phyloP scores from a whole-genome alignment of 192 early-diverging fungal species.

The Coemansia sp. region DNA sequence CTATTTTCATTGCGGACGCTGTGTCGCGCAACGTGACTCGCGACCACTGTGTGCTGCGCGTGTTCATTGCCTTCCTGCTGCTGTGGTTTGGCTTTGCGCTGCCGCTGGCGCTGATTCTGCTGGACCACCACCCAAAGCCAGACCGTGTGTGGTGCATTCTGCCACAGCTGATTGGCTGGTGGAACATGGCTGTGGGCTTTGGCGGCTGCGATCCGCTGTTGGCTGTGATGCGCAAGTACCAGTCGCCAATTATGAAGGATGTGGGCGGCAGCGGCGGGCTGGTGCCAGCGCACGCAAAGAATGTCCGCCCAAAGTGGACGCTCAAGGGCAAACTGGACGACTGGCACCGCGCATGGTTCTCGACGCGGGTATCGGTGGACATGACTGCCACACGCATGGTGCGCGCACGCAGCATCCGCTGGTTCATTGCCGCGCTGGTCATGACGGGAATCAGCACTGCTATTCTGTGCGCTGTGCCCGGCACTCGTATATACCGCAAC shows the following conservation, averaged over 20 bases:
- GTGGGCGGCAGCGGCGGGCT: neutral
- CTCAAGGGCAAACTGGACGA: conserved; percentile 22
- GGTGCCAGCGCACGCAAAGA: neutral
- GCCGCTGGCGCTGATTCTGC: conserved; percentile 44
- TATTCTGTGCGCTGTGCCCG: conserved; percentile 50
- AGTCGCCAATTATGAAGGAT: conserved; percentile 41
- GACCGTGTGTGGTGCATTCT: conserved; percentile 37
- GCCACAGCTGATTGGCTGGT: conserved; percentile 50
- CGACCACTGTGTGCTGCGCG: conserved; percentile 50
- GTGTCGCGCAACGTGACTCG: conserved; percentile 52
- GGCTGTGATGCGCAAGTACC: conserved; percentile 52
- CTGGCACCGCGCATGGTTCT: conserved; percentile 49
- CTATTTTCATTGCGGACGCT: conserved; percentile 48
- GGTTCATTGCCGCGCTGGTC: conserved; percentile 46
- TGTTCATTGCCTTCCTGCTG: conserved; percentile 39
- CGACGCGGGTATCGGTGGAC: conserved; percentile 45
- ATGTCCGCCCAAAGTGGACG: conserved; percentile 4
- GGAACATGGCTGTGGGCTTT: conserved; percentile 54
- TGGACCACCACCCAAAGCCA: conserved; percentile 41
- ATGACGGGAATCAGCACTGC: conserved; percentile 50
- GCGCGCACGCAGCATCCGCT: conserved; percentile 44
- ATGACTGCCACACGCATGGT: conserved; percentile 53
- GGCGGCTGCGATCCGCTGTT: conserved; percentile 49
- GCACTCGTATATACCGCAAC: conserved; percentile 43
- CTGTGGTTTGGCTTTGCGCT: conserved; percentile 54